Percentiles rank a stretch among this genome's conserved stretches.
Evolutionary conservation across 1,284 basidiomycete species (phyloP).

Genomic region (Volvariella surrecta): DNA sequence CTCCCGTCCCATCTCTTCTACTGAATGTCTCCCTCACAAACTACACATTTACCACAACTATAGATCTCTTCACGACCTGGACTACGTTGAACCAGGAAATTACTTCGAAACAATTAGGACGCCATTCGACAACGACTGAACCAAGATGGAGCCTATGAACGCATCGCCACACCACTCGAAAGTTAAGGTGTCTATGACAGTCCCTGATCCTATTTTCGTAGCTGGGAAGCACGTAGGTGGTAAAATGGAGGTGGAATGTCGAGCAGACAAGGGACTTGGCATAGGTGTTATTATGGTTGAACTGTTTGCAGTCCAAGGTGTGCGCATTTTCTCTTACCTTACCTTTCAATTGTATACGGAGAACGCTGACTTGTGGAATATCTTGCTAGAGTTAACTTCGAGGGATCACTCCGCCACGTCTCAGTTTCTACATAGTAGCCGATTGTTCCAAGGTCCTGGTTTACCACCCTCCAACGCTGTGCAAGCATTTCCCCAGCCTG

Average conservation of each 20-base stretch:
- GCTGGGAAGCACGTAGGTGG: slow-evolving; percentile 59
- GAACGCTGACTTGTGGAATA: slow-evolving; percentile 5
- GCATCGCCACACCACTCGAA: slow-evolving; percentile 66
- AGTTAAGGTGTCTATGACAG: slow-evolving; percentile 53
- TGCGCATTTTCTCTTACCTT: slow-evolving; percentile 6
- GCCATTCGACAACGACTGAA: too few species aligned
- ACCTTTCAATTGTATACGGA: too few species aligned
- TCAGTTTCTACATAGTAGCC: slow-evolving; percentile 57
- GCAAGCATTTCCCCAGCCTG: slow-evolving; percentile 42
- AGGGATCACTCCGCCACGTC: slow-evolving; percentile 71
- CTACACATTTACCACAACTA: too few species aligned
- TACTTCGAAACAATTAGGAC: too few species aligned
- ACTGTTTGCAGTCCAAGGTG: slow-evolving; percentile 65
- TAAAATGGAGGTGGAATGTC: slow-evolving; percentile 70
- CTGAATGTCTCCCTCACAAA: too few species aligned
- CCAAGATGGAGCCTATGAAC: slow-evolving; percentile 59
- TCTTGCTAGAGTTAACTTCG: slow-evolving; percentile 55
- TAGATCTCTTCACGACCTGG: too few species aligned
- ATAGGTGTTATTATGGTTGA: slow-evolving; percentile 69
- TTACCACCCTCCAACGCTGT: slow-evolving; percentile 76
- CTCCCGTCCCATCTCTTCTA: too few species aligned
- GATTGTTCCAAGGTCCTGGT: slow-evolving; percentile 71
- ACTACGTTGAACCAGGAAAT: too few species aligned
- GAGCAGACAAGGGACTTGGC: slow-evolving; percentile 62
- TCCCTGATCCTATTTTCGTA: slow-evolving; percentile 50